Conservation (phyloP, 139 green algal genomes). For the Tetraselmis chui region DNA sequence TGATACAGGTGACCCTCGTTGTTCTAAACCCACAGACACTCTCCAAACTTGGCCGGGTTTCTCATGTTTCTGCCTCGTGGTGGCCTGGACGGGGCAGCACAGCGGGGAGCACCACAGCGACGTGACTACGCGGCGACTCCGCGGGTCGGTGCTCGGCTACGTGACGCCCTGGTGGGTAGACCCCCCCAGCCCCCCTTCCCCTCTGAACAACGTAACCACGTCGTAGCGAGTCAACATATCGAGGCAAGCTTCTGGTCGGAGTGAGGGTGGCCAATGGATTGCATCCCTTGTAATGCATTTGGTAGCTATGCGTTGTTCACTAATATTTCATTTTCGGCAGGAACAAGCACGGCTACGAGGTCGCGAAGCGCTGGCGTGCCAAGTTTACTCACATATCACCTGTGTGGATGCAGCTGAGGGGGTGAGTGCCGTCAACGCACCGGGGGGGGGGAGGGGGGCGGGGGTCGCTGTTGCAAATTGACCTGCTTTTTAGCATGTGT, state of each 20-base stretch:
- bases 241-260: neutral
- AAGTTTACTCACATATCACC: conserved; percentile 62
- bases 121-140: neutral
- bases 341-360: conserved; percentile 47
- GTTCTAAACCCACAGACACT: neutral
- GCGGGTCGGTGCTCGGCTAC: neutral
- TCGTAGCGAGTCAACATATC: neutral
- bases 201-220: neutral
- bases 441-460: neutral
- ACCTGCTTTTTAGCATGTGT: too few relatives aligned
- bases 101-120: neutral
- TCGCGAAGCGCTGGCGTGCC: conserved; percentile 33
- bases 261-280: too few relatives aligned
- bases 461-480: too few relatives aligned
- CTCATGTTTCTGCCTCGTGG: neutral
- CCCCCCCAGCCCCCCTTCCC: neutral
- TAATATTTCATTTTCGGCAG: too few relatives aligned
- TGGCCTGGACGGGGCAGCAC: neutral
- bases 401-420: conserved; percentile 60
- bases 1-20: neutral
- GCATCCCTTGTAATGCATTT: too few relatives aligned
- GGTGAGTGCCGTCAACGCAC: neutral
- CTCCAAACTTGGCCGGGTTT: neutral
- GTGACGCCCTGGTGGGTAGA: neutral
- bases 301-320: too few relatives aligned